Percentiles rank a stretch among this genome's conserved stretches.
Evolutionary conservation across 768 basidiomycete genomes (phyloP).

Genomic region (Calvatia gigantea): DNA sequence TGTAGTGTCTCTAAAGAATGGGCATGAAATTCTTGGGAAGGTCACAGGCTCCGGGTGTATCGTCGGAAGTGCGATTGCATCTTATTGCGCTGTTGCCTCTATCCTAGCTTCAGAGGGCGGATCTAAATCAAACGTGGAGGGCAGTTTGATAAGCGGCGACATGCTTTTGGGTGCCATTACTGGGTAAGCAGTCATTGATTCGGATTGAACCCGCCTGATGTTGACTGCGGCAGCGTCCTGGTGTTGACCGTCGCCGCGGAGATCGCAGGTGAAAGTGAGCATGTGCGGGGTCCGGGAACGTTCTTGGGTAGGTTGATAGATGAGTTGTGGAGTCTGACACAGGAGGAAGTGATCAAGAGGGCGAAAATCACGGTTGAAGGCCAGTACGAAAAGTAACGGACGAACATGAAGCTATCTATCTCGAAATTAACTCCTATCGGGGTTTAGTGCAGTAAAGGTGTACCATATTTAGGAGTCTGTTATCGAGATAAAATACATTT

Average conservation of each 20-base stretch:
- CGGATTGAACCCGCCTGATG: slow-evolving; percentile 5
- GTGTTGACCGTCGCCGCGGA: slow-evolving; percentile 63
- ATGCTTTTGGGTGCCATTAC: slow-evolving; percentile 74
- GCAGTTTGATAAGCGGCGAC: slow-evolving; percentile 64
- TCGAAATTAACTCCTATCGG: no score
- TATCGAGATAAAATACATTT: no score
- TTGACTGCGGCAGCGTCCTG: slow-evolving; percentile 37
- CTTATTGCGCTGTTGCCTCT: slow-evolving; percentile 70
- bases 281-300: slow-evolving; percentile 60
- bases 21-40: slow-evolving; percentile 63
- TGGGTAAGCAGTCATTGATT: slow-evolving; percentile 48
- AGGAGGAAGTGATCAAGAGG: slow-evolving; percentile 26
- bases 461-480: no score
- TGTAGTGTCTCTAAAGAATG: slow-evolving; percentile 73
- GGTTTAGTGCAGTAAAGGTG: no score
- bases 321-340: slow-evolving; percentile 38
- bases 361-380: slow-evolving; percentile 26
- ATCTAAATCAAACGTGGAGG: slow-evolving; percentile 26
- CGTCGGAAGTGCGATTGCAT: slow-evolving; percentile 70
- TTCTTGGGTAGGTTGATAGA: slow-evolving; percentile 67
- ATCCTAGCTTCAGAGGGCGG: slow-evolving; percentile 25
- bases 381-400: no score
- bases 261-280: slow-evolving; percentile 42
- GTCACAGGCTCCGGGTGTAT: slow-evolving; percentile 94
- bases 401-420: no score